Evolutionary conservation across 2,329 filamentous ascomycete genomes (phyloP), one percentile per base, ranked within the genome.

Genomic region (Aureobasidium sp.): DNA sequence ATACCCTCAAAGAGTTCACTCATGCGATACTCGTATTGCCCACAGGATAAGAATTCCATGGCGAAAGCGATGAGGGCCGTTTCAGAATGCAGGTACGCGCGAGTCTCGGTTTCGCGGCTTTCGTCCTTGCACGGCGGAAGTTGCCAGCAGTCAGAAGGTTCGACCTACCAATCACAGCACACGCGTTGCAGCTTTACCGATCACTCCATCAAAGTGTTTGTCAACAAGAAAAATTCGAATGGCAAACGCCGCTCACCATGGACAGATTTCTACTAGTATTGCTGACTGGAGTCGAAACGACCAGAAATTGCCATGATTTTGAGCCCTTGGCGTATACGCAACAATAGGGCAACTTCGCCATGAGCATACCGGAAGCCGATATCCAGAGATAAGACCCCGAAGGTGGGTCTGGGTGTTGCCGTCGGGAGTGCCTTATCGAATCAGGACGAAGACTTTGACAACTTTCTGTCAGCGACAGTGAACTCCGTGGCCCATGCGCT

Each of bases 401-500:
- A 5, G 26, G 57, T 61, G 57, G 57, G 57, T 61, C 57, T 61
- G 57, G 57, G 36, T 61, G 26, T 47, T 56, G 26, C 50, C 60
- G 60, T 62, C 39, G 27, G 57, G 52, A 48, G 44, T 32, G 24
- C 46, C 47, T 32, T 52, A 46, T 61, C 59, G 59, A 61, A 61
- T 61, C 59, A 61, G n/a, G 37, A 24, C 60, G 60, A 56, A 62
- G 37, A 24, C 34, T 62, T 62, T 56, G 48, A 48, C 60, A 47
- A 48, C 50, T 62, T 56, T 62, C 60, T 47, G 51, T 62, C 57
- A 52, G 46, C 57, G 43, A 43, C 57, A 48, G 26, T 44, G 47
- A 51, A 7, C 13, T 34, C 46, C n/a, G n/a, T 36, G 57, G 57
- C 37, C 57, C 46, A 52, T 43, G 57, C 57, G 57, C 47, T 51